Evolutionary conservation across 805 yeast genomes (phyloP).

Genomic region (Nakazawaea ernobii): DNA sequence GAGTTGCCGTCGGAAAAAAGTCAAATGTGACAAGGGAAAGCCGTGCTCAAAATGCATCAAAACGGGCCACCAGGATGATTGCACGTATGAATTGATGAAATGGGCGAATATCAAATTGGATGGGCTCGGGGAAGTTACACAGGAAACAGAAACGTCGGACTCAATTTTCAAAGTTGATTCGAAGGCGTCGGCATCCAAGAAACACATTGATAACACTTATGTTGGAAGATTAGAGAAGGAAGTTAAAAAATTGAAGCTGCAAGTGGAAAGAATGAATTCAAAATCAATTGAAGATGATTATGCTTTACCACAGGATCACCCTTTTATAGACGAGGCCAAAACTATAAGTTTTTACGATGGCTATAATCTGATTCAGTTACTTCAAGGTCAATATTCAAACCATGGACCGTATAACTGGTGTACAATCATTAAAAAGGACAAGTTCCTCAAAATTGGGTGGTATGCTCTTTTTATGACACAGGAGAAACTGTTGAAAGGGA

Average conservation of each 20-base stretch:
- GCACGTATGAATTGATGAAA: conserved; percentile 1
- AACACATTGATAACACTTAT: neutral
- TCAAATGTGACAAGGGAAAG: conserved; percentile 4
- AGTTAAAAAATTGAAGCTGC: neutral
- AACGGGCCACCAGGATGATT: neutral
- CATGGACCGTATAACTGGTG: conserved; percentile 50
- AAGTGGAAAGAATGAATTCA: neutral
- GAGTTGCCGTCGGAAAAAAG: neutral
- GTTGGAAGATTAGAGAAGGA: conserved; percentile 1
- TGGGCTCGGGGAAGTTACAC: neutral
- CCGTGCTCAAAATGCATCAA: conserved; percentile 3
- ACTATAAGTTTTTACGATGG: conserved; percentile 36
- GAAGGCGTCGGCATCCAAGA: neutral
- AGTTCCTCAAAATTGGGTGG: conserved; percentile 30
- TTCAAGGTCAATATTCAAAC: conserved; percentile 34
- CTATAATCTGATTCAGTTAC: conserved; percentile 34
- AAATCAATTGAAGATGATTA: neutral
- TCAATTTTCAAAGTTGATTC: no score
- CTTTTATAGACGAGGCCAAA: conserved; percentile 23
- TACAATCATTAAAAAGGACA: conserved; percentile 42
- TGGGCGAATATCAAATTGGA: conserved; percentile 1
- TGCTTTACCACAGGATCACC: neutral
- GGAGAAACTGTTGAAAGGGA: neutral
- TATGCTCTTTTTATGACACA: neutral
- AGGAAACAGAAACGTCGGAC: neutral